Conservation (phyloP, 2,329 filamentous ascomycete species). For the Emergomyces africanus region DNA sequence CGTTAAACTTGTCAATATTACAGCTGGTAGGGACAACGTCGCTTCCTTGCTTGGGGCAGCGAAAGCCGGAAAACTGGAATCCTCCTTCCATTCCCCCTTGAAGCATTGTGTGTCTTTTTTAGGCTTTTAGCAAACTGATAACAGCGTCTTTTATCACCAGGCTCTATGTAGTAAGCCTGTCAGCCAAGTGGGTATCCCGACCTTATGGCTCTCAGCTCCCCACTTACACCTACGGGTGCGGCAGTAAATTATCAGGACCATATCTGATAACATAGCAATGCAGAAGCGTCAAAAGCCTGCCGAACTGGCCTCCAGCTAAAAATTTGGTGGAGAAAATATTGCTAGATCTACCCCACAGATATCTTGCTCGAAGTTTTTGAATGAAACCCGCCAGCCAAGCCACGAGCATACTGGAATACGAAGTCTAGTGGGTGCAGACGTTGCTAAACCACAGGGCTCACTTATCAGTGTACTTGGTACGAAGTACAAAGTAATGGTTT, state of each 20-base stretch:
- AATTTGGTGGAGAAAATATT: background rate
- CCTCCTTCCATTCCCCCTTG: background rate
- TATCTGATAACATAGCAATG: background rate
- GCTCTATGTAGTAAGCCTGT: background rate
- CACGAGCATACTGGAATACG: background rate
- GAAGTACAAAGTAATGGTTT: background rate
- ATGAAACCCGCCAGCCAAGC: background rate
- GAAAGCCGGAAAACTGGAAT: background rate
- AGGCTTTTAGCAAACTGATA: background rate
- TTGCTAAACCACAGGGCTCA: no score
- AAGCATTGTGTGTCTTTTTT: background rate
- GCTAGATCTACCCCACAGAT: no score
- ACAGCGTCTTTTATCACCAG: background rate
- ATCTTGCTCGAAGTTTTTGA: background rate
- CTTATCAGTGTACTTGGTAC: background rate
- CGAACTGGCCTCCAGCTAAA: background rate
- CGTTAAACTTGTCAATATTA: background rate
- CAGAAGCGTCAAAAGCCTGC: background rate
- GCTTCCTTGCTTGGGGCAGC: background rate
- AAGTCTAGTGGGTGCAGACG: no score
- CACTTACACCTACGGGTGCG: background rate
- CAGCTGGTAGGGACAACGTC: background rate
- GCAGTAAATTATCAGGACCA: background rate
- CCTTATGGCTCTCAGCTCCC: background rate
- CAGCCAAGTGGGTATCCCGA: background rate